Evolutionary conservation across 208 protist species (phyloP).

Genomic region (Borovskyia barvae): DNA sequence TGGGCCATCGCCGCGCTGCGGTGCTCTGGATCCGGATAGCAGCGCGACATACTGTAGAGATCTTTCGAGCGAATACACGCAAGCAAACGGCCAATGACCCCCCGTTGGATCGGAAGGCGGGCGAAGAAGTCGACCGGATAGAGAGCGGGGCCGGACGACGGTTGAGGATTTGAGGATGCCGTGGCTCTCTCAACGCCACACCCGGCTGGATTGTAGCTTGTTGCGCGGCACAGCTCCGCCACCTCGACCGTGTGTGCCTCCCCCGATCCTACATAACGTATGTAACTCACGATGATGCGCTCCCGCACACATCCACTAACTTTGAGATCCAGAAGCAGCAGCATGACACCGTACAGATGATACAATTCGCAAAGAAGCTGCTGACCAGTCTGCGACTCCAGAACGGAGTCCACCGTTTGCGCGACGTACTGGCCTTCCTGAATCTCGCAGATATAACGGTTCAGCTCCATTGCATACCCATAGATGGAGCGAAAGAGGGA

Average conservation of each 20-base stretch:
- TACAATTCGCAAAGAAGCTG: conserved; percentile 94
- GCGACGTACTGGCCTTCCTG: conserved; percentile 87
- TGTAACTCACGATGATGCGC: conserved; percentile 96
- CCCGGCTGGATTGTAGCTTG: conserved; percentile 61
- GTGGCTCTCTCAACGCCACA: neutral
- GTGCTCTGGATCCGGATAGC: conserved; percentile 95
- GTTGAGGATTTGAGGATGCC: neutral
- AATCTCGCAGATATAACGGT: conserved; percentile 90
- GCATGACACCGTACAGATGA: conserved; percentile 97
- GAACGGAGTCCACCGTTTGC: conserved; percentile 91
- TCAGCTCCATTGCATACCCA: conserved; percentile 93
- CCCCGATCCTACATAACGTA: conserved; percentile 93
- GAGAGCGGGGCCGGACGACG: conserved; percentile 24
- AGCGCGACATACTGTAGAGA: conserved; percentile 93
- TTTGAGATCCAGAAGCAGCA: conserved; percentile 93
- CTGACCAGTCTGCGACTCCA: conserved; percentile 93
- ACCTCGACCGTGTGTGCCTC: conserved; percentile 94
- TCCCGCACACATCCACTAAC: conserved; percentile 95
- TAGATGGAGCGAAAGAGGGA: conserved; percentile 95
- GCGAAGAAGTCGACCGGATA: conserved; percentile 95
- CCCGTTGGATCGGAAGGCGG: conserved; percentile 63
- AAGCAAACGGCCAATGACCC: conserved; percentile 89
- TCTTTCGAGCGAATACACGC: conserved; percentile 94
- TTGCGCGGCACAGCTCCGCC: conserved; percentile 92
- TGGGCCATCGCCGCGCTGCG: conserved; percentile 89